Evolutionary conservation across 331 rosid genomes (phyloP).

Genomic region (Quercus tomentella): DNA sequence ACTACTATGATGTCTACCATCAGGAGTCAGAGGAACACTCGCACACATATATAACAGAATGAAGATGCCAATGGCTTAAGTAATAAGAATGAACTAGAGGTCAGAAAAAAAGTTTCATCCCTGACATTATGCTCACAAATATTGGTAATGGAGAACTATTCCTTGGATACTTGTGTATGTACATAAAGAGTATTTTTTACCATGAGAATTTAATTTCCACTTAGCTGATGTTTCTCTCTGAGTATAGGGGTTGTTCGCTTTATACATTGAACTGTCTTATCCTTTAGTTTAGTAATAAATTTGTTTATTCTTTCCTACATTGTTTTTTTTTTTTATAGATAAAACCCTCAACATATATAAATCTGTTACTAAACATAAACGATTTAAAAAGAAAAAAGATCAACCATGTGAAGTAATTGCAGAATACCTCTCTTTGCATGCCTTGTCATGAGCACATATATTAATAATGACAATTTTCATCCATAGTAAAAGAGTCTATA

Average conservation of each 20-base stretch:
- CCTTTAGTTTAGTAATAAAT: background rate
- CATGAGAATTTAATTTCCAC: background rate
- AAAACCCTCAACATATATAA: background rate
- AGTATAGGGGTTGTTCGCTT: background rate
- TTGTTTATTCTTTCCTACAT: background rate
- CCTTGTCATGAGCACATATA: background rate
- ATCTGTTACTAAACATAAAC: background rate
- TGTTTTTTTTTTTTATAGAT: background rate
- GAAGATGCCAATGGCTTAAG: background rate
- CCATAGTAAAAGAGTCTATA: background rate
- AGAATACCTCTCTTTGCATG: background rate
- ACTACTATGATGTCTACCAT: background rate
- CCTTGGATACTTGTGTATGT: background rate
- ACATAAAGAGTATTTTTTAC: background rate
- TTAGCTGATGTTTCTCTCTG: background rate
- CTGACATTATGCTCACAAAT: background rate
- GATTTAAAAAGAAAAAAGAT: background rate
- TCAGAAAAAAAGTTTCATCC: background rate
- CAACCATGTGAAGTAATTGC: background rate
- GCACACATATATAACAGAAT: background rate
- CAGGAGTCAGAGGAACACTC: background rate
- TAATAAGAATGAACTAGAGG: background rate
- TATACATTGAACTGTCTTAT: background rate
- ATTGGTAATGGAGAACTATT: background rate
- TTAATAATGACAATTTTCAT: background rate